Evolutionary conservation across 2,329 filamentous ascomycete species (phyloP).

Genomic region (Stemphylium beticola): DNA sequence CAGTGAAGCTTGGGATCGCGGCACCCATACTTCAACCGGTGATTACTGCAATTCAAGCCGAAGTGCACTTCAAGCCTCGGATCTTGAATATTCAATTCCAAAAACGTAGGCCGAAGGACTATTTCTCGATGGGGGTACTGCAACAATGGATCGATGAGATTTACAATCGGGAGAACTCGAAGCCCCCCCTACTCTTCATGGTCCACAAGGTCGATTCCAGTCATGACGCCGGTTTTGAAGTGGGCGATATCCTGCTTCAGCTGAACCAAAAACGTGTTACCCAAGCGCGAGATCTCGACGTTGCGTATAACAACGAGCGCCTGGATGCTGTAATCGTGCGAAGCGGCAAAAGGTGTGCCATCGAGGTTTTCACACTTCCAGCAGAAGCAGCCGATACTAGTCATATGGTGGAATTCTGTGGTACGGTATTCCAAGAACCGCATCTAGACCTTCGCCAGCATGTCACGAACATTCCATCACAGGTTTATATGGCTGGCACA

Average conservation of each 20-base stretch:
- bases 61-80: conserved; percentile 77
- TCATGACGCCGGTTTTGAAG: conserved; percentile 70
- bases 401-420: conserved; percentile 91
- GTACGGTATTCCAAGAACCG: conserved; percentile 88
- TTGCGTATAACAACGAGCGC: conserved; percentile 90
- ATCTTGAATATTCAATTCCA: conserved; percentile 95
- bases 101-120: conserved; percentile 95
- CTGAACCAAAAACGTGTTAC: conserved; percentile 93
- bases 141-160: conserved; percentile 96
- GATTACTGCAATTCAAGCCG: conserved; percentile 82
- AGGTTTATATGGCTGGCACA: conserved; percentile 92
- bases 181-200: conserved; percentile 97
- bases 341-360: conserved; percentile 76
- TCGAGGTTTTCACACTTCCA: conserved; percentile 82
- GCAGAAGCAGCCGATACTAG: conserved; percentile 92
- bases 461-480: conserved; percentile 93
- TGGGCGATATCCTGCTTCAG: conserved; percentile 91
- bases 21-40: conserved; percentile 89
- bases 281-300: conserved; percentile 86
- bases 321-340: conserved; percentile 88
- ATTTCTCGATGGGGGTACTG: conserved; percentile 93
- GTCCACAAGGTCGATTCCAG: conserved; percentile 84
- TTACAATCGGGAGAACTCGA: conserved; percentile 82
- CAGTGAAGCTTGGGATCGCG: conserved; percentile 89
- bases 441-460: conserved; percentile 97